Evolutionary conservation across 768 basidiomycete species (phyloP), one percentile per base, ranked within the genome.

Genomic region (Leccinum ochraceum): DNA sequence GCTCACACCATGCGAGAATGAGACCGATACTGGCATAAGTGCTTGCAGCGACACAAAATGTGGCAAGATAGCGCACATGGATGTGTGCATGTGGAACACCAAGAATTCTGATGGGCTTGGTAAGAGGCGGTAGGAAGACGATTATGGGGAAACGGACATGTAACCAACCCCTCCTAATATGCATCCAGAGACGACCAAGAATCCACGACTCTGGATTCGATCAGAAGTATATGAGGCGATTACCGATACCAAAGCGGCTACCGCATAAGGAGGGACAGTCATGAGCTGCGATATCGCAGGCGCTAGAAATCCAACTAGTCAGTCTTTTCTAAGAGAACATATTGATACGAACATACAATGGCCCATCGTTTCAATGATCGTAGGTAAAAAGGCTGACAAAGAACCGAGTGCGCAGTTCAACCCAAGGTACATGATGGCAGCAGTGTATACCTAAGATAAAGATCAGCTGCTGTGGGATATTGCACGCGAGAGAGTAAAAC

Each of bases 221-320:
- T 83, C 81, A 9, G 83, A 81, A 20, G 59, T 58, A 60, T 77
- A 83, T 0, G 77, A 78, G 7, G 69, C 54, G 11, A 67, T 32
- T 55, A 78, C 63, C 13, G 81, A 63, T 39, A 81, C 67, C 11
- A 75, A 56, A 7, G 79, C 69, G 1, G 77, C 77, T 4, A 77
- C 76, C 8, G 80, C 80, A 60, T 85, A 84, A 7, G 84, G 84
- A 10, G 83, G 81, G 6, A 84, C 82, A 6, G 81, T 81, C 65
- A 83, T 75, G 3, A 84, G 70, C 62, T 84, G 82, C 0, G 79
- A 77, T 49, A 79, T 59, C 4, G 80, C 82, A 52, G 76, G 66
- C 17, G 77, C 80, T 81, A 56, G 16, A 22, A 58, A 60, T 10
- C 3, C 70, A 32, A 34, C n/a, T 8, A 11, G 24, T 64, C 39